These are phyloP conservation scores for Ganoderma lucidum DNA, from an alignment of 1,284 basidiomycete species.

Conservation along the genomic window DNA sequence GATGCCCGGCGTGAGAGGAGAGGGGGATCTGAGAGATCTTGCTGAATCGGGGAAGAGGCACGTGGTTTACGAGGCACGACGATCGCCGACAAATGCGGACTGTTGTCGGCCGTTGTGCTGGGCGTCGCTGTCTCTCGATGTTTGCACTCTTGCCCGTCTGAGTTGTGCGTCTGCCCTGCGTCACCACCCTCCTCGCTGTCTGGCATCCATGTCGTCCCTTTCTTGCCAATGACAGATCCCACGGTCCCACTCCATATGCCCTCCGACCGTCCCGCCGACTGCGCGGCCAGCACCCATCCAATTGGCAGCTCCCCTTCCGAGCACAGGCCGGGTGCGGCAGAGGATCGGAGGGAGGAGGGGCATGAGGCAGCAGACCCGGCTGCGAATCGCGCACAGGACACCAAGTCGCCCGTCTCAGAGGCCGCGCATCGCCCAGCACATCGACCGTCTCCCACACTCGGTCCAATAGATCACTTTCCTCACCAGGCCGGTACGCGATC, in stretches of 20 bases:
- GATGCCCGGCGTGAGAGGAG: not conserved
- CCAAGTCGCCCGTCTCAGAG: not conserved
- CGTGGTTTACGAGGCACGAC: conserved; percentile 32
- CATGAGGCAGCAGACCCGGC: conserved; percentile 30
- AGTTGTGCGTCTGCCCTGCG: not conserved
- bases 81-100: conserved; percentile 26
- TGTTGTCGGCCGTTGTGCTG: not conserved
- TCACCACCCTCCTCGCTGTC: conserved; percentile 6
- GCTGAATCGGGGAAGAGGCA: conserved; percentile 20
- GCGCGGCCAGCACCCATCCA: conserved; percentile 5
- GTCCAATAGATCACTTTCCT: conserved; percentile 21
- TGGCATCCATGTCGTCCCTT: conserved; percentile 4
- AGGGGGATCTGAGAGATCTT: conserved; percentile 1
- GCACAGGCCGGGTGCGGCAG: conserved; percentile 18
- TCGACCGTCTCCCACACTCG: conserved; percentile 27
- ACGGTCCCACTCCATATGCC: not conserved
- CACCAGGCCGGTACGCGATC: conserved; percentile 16
- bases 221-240: conserved; percentile 14
- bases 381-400: conserved; percentile 27
- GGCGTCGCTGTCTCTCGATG: not conserved
- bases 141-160: not conserved
- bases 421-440: conserved; percentile 30
- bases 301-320: conserved; percentile 21
- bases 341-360: conserved; percentile 28
- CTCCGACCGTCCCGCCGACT: conserved; percentile 1